These are phyloP conservation scores for Pouteria campechiana DNA, from an alignment of 179 eudicot species.

Conservation along the genomic window DNA sequence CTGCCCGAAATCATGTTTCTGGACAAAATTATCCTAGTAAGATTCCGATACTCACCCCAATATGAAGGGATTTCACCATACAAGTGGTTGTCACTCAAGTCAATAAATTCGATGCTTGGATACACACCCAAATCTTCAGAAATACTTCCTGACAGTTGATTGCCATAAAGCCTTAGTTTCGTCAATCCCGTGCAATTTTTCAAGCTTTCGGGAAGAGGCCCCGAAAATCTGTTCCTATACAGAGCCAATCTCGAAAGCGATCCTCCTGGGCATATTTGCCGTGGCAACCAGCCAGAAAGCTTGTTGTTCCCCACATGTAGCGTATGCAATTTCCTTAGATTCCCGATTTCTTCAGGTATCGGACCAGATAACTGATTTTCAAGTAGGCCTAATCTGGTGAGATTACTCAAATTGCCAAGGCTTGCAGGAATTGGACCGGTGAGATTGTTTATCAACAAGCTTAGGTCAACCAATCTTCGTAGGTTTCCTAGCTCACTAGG, in stretches of 20 bases:
- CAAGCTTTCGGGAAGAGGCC: slow-evolving; percentile 32
- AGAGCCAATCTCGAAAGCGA: slow-evolving; percentile 21
- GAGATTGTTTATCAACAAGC: slow-evolving; percentile 28
- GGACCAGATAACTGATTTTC: slow-evolving; percentile 33
- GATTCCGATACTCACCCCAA: slow-evolving; percentile 30
- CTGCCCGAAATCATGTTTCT: slow-evolving; percentile 36
- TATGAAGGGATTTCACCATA: slow-evolving; percentile 23
- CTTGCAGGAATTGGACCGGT: slow-evolving; percentile 37
- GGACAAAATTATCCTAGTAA: slow-evolving; percentile 25
- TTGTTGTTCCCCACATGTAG: slow-evolving; percentile 25
- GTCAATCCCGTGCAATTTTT: slow-evolving; percentile 31
- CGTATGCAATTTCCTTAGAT: slow-evolving; percentile 15
- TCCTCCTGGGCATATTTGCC: slow-evolving; percentile 31
- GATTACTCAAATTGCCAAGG: slow-evolving; percentile 17
- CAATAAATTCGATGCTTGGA: slow-evolving; percentile 26
- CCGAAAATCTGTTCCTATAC: slow-evolving; percentile 22
- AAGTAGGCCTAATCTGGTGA: slow-evolving; percentile 22
- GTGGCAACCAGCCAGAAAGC: slow-evolving; percentile 28
- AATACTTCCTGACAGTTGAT: slow-evolving; percentile 37
- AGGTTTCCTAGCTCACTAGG: slow-evolving; percentile 28
- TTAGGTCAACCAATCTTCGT: slow-evolving; percentile 17
- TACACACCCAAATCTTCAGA: slow-evolving; percentile 39
- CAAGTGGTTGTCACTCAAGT: slow-evolving; percentile 29
- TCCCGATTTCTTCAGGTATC: slow-evolving; percentile 25
- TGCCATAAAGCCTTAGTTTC: slow-evolving; percentile 30